These are phyloP conservation scores for Trichomonas vaginalis DNA, from an alignment of 208 protist genomes.

Conservation along the genomic window DNA sequence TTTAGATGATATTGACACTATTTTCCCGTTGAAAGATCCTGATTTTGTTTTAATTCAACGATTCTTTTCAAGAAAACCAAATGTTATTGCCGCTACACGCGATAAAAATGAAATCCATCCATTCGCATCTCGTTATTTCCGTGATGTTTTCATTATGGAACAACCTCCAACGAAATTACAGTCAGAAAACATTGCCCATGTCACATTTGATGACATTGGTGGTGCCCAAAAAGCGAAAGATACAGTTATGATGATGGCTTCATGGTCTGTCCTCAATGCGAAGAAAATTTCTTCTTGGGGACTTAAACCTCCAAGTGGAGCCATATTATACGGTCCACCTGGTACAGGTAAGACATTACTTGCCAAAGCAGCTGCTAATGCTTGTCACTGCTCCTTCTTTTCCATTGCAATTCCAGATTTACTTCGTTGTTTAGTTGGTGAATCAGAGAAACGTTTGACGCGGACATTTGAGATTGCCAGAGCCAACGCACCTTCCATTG, in stretches of 20 bases:
- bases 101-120: not conserved
- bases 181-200: not conserved
- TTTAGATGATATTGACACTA: not conserved
- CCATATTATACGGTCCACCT: not conserved
- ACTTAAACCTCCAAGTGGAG: not conserved
- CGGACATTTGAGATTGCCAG: not conserved
- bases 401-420: slow-evolving; percentile 2
- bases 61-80: slow-evolving; percentile 10
- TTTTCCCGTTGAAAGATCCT: not conserved
- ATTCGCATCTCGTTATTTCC: not conserved
- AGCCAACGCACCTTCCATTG: not conserved
- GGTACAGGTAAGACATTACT: slow-evolving; percentile 19
- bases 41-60: not conserved
- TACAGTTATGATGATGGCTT: not conserved
- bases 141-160: not conserved
- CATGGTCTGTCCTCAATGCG: not conserved
- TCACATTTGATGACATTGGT: not conserved
- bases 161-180: not conserved
- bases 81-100: not conserved
- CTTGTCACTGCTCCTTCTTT: not conserved
- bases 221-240: not conserved
- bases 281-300: not conserved
- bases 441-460: not conserved
- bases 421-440: not conserved
- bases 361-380: not conserved